phyloP scores from a whole-genome alignment of 129 eudicot species.

The Flaveria linearis region DNA sequence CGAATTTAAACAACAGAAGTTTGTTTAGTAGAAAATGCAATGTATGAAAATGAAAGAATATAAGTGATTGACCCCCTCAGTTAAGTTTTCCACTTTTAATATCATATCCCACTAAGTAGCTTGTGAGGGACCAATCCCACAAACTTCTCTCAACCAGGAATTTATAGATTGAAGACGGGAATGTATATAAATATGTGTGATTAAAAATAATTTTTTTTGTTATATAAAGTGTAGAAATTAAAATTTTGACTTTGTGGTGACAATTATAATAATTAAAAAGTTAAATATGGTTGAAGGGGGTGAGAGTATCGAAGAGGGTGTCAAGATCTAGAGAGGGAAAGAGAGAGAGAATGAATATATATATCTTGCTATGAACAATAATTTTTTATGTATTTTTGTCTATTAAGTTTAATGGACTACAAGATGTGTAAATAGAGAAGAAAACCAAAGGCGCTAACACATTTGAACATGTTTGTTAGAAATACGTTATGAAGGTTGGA shows the following conservation, averaged over 20 bases:
- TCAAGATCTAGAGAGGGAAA: too few relatives aligned
- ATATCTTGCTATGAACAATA: too few relatives aligned
- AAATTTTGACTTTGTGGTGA: too few relatives aligned
- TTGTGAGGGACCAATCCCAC: conserved; percentile 35
- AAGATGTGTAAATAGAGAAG: not conserved
- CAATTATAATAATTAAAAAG: too few relatives aligned
- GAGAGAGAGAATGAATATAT: too few relatives aligned
- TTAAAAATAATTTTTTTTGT: too few relatives aligned
- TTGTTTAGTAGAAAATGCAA: conserved; percentile 48
- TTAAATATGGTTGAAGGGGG: too few relatives aligned
- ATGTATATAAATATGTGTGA: not conserved
- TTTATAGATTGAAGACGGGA: conserved; percentile 18
- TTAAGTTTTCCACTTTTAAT: conserved; percentile 24
- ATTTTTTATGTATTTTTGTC: too few relatives aligned
- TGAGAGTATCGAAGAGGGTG: too few relatives aligned
- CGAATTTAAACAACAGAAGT: conserved; percentile 22
- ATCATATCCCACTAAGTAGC: conserved; percentile 24
- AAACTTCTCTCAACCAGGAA: conserved; percentile 37
- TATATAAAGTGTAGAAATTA: not conserved
- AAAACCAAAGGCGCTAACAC: not conserved
- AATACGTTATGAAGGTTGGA: too few relatives aligned
- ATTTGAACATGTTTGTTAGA: too few relatives aligned
- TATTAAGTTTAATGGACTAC: not conserved
- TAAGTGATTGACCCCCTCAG: conserved; percentile 41
- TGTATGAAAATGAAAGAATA: conserved; percentile 51